These are phyloP conservation scores for Aaosphaeria pasadenensis DNA, from an alignment of 2,329 filamentous ascomycete species.

Conservation along the genomic window DNA sequence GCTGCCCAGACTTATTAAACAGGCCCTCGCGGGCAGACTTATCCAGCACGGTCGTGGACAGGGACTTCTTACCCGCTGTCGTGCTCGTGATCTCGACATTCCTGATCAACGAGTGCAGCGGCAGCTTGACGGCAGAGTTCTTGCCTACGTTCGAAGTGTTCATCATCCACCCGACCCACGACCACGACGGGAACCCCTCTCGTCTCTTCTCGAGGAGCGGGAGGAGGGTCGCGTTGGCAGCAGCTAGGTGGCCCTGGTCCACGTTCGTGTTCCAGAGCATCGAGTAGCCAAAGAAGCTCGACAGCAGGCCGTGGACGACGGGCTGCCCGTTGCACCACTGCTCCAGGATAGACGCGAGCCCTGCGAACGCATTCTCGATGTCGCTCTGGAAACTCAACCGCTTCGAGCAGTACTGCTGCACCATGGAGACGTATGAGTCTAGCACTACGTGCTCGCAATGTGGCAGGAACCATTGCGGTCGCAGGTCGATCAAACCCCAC, in stretches of 20 bases:
- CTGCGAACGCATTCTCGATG: not conserved
- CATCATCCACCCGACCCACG: not conserved
- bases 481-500: not conserved
- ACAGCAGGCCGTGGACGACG: not conserved
- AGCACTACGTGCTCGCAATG: not conserved
- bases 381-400: not conserved
- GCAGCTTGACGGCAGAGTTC: not conserved
- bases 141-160: not conserved
- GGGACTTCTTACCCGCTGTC: not conserved
- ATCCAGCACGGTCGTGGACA: not conserved
- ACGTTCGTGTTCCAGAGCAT: not conserved
- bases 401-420: not conserved
- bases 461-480: not conserved
- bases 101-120: not conserved
- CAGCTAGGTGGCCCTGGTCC: not conserved
- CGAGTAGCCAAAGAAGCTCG: not conserved
- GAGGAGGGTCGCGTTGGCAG: not conserved
- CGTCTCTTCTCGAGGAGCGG: not conserved
- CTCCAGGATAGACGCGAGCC: not conserved
- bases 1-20: not conserved
- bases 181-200: slow-evolving; percentile 1
- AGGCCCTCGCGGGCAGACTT: not conserved
- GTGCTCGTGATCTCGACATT: not conserved
- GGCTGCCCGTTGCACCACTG: not conserved
- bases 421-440: not conserved